These are phyloP conservation scores for Trichoderma parareesei DNA, from an alignment of 495 filamentous ascomycete genomes.

Conservation along the genomic window DNA sequence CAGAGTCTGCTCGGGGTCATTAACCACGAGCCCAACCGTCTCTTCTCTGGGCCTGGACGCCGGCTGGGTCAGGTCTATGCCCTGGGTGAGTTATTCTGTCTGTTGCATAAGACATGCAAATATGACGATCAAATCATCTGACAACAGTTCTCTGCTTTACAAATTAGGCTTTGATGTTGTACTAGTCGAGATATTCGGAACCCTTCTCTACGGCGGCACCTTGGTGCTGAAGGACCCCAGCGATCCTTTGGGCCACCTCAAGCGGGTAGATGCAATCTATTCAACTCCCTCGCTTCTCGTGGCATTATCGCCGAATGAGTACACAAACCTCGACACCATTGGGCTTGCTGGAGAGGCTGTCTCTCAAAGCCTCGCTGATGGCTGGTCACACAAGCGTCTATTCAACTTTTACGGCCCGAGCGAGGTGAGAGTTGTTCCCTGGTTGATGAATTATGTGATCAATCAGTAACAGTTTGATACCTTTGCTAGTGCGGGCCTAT, in stretches of 20 bases:
- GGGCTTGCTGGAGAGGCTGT: slow-evolving; percentile 24
- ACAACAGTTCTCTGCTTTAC: neutral
- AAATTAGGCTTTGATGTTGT: slow-evolving; percentile 18
- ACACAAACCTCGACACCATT: slow-evolving; percentile 19
- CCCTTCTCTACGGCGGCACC: slow-evolving; percentile 20
- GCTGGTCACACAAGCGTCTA: slow-evolving; percentile 20
- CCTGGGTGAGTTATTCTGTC: slow-evolving; percentile 6
- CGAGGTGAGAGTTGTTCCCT: slow-evolving; percentile 16
- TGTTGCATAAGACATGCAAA: neutral
- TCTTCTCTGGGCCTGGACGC: slow-evolving; percentile 15
- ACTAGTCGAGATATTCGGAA: slow-evolving; percentile 19
- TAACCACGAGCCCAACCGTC: slow-evolving; percentile 9
- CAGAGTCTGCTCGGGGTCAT: slow-evolving; percentile 8
- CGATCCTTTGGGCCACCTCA: slow-evolving; percentile 18
- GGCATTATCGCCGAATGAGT: slow-evolving; percentile 16
- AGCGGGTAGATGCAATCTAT: slow-evolving; percentile 17
- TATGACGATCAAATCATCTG: neutral
- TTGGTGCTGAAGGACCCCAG: slow-evolving; percentile 18
- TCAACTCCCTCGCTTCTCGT: slow-evolving; percentile 21
- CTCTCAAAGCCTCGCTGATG: slow-evolving; percentile 20
- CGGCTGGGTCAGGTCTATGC: slow-evolving; percentile 16
- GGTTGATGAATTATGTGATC: slow-evolving; percentile 7
- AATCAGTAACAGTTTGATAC: slow-evolving; percentile 1
- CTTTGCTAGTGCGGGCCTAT: neutral
- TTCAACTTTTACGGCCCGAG: slow-evolving; percentile 28